Percentiles rank a stretch among this genome's conserved stretches.
phyloP scores from a whole-genome alignment of 1,284 basidiomycete genomes.

The Leccinum griseonigrum region DNA sequence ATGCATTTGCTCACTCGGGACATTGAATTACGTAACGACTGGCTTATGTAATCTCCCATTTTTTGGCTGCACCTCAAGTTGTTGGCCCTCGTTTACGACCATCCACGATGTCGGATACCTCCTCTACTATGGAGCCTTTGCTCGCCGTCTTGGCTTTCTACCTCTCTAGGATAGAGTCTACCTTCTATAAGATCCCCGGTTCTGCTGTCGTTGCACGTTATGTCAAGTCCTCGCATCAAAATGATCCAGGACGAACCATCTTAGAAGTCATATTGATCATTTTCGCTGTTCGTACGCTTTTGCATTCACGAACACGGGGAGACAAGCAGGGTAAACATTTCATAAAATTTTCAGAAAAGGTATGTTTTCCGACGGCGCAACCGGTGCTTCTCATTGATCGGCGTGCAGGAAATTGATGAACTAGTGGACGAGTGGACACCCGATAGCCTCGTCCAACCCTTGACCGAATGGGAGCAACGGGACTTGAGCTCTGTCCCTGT shows the following conservation, averaged over 20 bases:
- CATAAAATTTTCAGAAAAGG: slow-evolving; percentile 89
- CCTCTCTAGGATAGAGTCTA: slow-evolving; percentile 52
- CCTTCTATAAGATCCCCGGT: slow-evolving; percentile 79
- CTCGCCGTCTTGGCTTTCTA: slow-evolving; percentile 58
- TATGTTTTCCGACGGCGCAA: slow-evolving; percentile 28
- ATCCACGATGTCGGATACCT: slow-evolving; percentile 22
- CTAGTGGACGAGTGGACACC: slow-evolving; percentile 95
- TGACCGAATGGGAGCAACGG: slow-evolving; percentile 58
- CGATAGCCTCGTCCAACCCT: slow-evolving; percentile 74
- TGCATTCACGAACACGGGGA: slow-evolving; percentile 87
- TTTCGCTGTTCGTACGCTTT: slow-evolving; percentile 86
- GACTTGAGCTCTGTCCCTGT: slow-evolving; percentile 78
- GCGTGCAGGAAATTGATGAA: slow-evolving; percentile 87
- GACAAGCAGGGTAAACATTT: slow-evolving; percentile 88
- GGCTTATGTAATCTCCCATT: slow-evolving; percentile 16
- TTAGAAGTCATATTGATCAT: slow-evolving; percentile 89
- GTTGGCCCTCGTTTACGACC: slow-evolving; percentile 11
- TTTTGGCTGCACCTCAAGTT: not conserved
- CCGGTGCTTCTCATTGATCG: not conserved
- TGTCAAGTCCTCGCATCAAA: slow-evolving; percentile 85
- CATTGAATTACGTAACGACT: not conserved
- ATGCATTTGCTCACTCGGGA: not conserved
- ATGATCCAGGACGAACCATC: slow-evolving; percentile 89
- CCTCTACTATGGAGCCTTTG: slow-evolving; percentile 52
- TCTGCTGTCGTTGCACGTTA: slow-evolving; percentile 90